phyloP scores from a whole-genome alignment of 805 yeast species.

The Candida manassasensis region DNA sequence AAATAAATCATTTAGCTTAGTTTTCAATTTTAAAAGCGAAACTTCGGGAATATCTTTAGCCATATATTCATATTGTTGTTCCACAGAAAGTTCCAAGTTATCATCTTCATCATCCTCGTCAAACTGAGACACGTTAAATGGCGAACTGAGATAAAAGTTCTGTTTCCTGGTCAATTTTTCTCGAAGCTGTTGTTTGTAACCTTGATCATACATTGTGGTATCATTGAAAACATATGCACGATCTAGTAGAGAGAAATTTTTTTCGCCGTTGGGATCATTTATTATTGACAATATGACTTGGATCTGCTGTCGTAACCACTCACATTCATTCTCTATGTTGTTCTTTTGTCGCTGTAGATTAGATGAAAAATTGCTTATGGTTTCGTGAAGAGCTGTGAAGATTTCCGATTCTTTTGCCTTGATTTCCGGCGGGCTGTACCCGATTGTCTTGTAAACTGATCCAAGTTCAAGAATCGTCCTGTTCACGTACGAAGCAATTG shows the following conservation, averaged over 20 bases:
- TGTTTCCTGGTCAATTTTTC: slow-evolving; percentile 15
- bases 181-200: slow-evolving; percentile 24
- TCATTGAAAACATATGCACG: slow-evolving; percentile 32
- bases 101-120: slow-evolving; percentile 14
- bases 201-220: slow-evolving; percentile 20
- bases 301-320: slow-evolving; percentile 42
- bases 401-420: slow-evolving; percentile 45
- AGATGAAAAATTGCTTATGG: slow-evolving; percentile 38
- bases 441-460: slow-evolving; percentile 47
- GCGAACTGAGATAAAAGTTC: slow-evolving; percentile 23
- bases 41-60: slow-evolving; percentile 21
- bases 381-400: slow-evolving; percentile 45
- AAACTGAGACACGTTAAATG: slow-evolving; percentile 20
- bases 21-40: slow-evolving; percentile 27
- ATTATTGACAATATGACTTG: slow-evolving; percentile 36
- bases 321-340: slow-evolving; percentile 39
- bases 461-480: slow-evolving; percentile 39
- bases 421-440: slow-evolving; percentile 49
- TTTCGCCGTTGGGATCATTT: slow-evolving; percentile 30
- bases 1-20: slow-evolving; percentile 30
- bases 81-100: slow-evolving; percentile 12
- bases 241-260: slow-evolving; percentile 15
- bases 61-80: slow-evolving; percentile 22
- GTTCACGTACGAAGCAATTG: slow-evolving; percentile 30
- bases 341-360: slow-evolving; percentile 32